Base-by-base conservation (phyloP, 805 yeast species). In the Debaryomyces castellii region DNA sequence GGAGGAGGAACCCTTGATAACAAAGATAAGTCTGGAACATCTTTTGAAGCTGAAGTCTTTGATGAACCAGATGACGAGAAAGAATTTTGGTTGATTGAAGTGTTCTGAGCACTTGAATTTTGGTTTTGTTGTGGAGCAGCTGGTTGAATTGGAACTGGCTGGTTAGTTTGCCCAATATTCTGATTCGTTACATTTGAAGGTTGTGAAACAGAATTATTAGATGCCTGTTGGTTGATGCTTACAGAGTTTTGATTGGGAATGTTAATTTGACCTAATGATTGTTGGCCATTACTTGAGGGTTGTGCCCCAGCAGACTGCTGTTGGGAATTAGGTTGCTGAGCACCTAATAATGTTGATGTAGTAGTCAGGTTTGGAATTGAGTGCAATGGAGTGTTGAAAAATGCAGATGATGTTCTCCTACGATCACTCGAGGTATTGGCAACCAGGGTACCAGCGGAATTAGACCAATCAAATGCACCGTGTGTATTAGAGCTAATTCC, bases 1-100 rank as follows among this genome's bases (percentile, higher is more conserved):
- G 95, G 96, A 4, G 92, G 90, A 11, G 94, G 95, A 24, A 87
- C 90, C 52, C 89, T 70, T 0, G 92, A 90, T 40, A 87, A 67
- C 39, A 87, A 69, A 0, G 90, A 83, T 51, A 87, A 71, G 60
- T 87, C 94, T 0, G 83, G 83, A 11, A 69, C 78, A 72, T 67
- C 72, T 44, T 68, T 67, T 16, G 59, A 47, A 17, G 59, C 47
- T 3, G 50, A 44, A 7, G 55, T 24, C 36, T 50, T 52, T 20
- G 43, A 18, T 21, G 38, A 4, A 9, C 38, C 38, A 12, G 38
- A 20, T 20, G 38, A 18, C 10, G 38, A 35, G 24, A 18, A 20
- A 11, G 46, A 39, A 17, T 22, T 24, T 35, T 46, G 49, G 47
- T 39, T 42, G 43, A 43, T 16, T 16, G 45, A 43, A 11, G 37